phyloP scores from a whole-genome alignment of 257 asterid genomes.

The Paraleonurus japonicus region DNA sequence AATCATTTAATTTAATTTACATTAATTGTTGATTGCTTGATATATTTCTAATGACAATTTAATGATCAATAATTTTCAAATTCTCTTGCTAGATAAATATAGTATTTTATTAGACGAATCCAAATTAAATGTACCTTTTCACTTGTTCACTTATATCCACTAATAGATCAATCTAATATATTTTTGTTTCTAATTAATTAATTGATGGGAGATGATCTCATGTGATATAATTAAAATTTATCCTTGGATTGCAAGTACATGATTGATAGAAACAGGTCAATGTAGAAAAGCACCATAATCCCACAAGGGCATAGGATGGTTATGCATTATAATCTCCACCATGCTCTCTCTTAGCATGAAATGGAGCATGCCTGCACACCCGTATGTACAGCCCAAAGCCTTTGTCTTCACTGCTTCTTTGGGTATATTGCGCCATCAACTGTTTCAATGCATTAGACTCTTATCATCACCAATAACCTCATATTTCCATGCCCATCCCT shows the following conservation, averaged over 20 bases:
- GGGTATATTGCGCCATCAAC: slow-evolving; percentile 29
- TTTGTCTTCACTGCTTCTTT: slow-evolving; percentile 44
- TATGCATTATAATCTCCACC: slow-evolving; percentile 40
- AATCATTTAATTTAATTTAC: too few relatives aligned
- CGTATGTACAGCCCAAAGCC: slow-evolving; percentile 31
- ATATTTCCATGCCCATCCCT: slow-evolving; percentile 20
- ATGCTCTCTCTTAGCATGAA: slow-evolving; percentile 30
- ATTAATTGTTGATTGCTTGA: too few relatives aligned
- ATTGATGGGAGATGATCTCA: background rate
- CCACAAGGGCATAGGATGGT: slow-evolving; percentile 21
- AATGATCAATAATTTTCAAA: too few relatives aligned
- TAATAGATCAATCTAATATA: too few relatives aligned
- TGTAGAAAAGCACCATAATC: slow-evolving; percentile 31
- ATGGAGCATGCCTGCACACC: slow-evolving; percentile 37
- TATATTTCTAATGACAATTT: too few relatives aligned
- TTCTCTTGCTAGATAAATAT: too few relatives aligned
- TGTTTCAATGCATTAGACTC: background rate
- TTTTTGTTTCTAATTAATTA: too few relatives aligned
- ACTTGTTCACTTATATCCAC: too few relatives aligned
- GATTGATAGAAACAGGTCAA: slow-evolving; percentile 53
- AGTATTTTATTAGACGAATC: too few relatives aligned
- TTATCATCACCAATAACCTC: slow-evolving; percentile 8
- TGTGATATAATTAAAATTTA: too few relatives aligned
- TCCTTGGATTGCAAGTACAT: slow-evolving; percentile 26
- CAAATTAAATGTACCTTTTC: too few relatives aligned